Conservation (phyloP, 352 stramenopile species). For the Globisporangium nodosum region DNA sequence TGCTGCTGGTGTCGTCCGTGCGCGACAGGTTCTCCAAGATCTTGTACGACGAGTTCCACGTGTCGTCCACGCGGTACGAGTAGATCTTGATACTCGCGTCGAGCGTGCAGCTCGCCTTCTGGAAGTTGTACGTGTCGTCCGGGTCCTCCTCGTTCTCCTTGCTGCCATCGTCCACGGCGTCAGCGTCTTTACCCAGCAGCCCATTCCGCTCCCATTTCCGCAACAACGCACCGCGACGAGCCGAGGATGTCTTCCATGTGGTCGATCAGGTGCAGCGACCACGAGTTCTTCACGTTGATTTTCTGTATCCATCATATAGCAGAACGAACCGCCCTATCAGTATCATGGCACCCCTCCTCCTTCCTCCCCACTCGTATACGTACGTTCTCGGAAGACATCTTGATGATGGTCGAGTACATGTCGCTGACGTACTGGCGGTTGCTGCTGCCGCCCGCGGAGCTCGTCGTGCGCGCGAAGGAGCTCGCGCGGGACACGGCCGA, state of each 20-base stretch:
- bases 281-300: constrained; percentile 97
- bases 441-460: constrained; percentile 8
- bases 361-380: constrained; percentile 6
- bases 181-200: not conserved
- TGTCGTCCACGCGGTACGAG: constrained; percentile 97
- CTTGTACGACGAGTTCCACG: constrained; percentile 95
- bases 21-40: constrained; percentile 97
- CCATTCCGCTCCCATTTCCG: not conserved
- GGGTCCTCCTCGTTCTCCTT: constrained; percentile 28
- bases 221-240: constrained; percentile 38
- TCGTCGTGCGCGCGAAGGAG: constrained; percentile 9
- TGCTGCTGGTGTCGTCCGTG: constrained; percentile 36
- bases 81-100: constrained; percentile 99
- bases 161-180: not conserved
- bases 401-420: constrained; percentile 91
- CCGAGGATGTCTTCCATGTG: constrained; percentile 95
- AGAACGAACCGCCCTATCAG: no score
- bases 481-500: constrained; percentile 3
- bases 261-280: constrained; percentile 95
- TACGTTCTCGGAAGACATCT: constrained; percentile 90
- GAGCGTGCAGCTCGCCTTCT: constrained; percentile 97
- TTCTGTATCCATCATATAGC: constrained; percentile 48
- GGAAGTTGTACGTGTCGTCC: constrained; percentile 92
- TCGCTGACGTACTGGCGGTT: constrained; percentile 84
- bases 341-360: not conserved